Evolutionary conservation across 345 rosid species (phyloP).

Genomic region (Sapria himalayana): DNA sequence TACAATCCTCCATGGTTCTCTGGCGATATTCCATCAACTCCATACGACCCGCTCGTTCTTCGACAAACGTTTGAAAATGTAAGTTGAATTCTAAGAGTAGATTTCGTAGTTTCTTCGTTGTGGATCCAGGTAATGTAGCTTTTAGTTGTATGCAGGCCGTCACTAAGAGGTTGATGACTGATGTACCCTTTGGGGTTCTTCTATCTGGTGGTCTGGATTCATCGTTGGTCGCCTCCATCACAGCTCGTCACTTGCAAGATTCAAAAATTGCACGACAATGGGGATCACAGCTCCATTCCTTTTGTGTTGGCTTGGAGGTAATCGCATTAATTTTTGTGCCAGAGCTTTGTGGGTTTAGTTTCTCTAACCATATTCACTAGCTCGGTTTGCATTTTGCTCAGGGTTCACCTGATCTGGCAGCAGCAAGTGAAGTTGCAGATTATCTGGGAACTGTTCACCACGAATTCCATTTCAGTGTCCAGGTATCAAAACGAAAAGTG

Average conservation of each 20-base stretch:
- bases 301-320: constrained; percentile 85
- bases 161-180: constrained; percentile 75
- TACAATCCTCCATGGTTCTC: constrained; percentile 79
- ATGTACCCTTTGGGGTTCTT: constrained; percentile 82
- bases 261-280: constrained; percentile 58
- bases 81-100: constrained; percentile 7
- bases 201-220: constrained; percentile 94
- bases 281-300: constrained; percentile 80
- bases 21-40: constrained; percentile 39
- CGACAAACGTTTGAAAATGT: constrained; percentile 59
- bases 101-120: neutral
- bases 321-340: neutral
- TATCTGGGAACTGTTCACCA: constrained; percentile 81
- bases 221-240: constrained; percentile 68
- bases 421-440: constrained; percentile 71
- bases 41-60: constrained; percentile 65
- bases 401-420: constrained; percentile 83
- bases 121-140: neutral
- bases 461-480: constrained; percentile 81
- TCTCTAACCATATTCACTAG: constrained; percentile 1
- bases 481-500: constrained; percentile 15
- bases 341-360: neutral
- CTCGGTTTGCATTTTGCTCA: constrained; percentile 10
- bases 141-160: constrained; percentile 39
- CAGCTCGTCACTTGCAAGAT: constrained; percentile 58